Evolutionary conservation across 2,329 filamentous ascomycete genomes (phyloP), one percentile per base, ranked within the genome.

Genomic region (Macrophomina pseudophaseolina): DNA sequence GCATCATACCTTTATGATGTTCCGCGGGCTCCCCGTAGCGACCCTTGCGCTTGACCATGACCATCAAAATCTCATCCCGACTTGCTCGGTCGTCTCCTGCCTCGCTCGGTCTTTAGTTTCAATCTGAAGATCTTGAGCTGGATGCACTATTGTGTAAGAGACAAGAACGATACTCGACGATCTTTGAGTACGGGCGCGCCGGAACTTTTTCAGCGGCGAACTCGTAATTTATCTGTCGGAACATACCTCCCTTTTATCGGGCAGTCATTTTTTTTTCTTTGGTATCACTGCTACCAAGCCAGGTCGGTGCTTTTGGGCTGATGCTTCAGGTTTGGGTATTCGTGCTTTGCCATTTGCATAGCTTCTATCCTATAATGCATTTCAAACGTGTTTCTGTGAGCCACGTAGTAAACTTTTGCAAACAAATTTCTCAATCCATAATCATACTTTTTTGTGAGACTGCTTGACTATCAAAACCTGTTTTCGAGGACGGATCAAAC

Each of bases 171-270:
- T 23, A 12, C 32, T 52, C 64, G 64, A 66, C 64, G 54, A 62
- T 66, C 56, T 62, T 66, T 66, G 64, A 66, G 64, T 66, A 66
- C 56, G 64, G 56, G 56, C 38, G 56, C 56, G 38, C 64, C 64
- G 62, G 46, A 48, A 62, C 64, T 66, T 46, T 44, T 66, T 28
- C 64, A 66, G 64, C 64, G 64, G 64, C 35, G 16, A 62, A 60
- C 54, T 66, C 64, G 64, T 66, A 66, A 66, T 66, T 66, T 44
- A 66, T 66, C 64, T 28, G 64, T 66, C 64, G 64, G 48, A 38
- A 66, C 64, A 66, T 65, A 6, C 28, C n/a, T 30, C 23, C 23
- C 23, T 23, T 23, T 23, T 23, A 23, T 23, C 23, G 23, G 23
- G 23, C 3, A 23, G 23, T 2, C 23, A 23, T 23, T 23, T 23